These are phyloP conservation scores for Striga hermonthica DNA, from an alignment of 305 asterid species.

Conservation along the genomic window DNA sequence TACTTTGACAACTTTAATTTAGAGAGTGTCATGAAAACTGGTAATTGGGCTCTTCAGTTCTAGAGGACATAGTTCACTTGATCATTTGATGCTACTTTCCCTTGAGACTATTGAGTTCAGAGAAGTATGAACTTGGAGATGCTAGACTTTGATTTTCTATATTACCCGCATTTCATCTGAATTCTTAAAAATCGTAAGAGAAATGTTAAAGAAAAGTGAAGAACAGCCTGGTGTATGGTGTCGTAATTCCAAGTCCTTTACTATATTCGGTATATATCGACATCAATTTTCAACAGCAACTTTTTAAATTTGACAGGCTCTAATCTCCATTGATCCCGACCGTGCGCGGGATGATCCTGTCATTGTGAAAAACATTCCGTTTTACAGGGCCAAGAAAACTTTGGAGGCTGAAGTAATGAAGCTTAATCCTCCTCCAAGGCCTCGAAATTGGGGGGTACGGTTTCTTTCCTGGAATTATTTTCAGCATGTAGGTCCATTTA, in stretches of 20 bases:
- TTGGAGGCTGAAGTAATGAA: slow-evolving; percentile 90
- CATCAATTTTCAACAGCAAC: slow-evolving; percentile 20
- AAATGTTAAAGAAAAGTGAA: neutral
- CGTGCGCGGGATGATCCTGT: slow-evolving; percentile 93
- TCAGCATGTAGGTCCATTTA: slow-evolving; percentile 14
- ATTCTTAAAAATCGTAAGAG: neutral
- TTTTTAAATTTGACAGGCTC: slow-evolving; percentile 52
- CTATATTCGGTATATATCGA: slow-evolving; percentile 8
- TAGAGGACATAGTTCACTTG: slow-evolving; percentile 8
- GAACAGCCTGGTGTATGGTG: neutral
- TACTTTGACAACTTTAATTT: slow-evolving; percentile 2
- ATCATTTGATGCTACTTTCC: slow-evolving; percentile 4
- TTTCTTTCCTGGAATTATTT: slow-evolving; percentile 22
- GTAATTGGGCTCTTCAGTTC: neutral
- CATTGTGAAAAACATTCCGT: slow-evolving; percentile 72
- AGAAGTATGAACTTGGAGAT: neutral
- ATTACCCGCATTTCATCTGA: slow-evolving; percentile 16
- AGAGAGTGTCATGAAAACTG: neutral
- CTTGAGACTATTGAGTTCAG: slow-evolving; percentile 8
- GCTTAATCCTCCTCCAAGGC: slow-evolving; percentile 86
- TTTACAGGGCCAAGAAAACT: slow-evolving; percentile 71
- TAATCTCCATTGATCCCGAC: slow-evolving; percentile 78
- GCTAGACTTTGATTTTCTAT: slow-evolving; percentile 11
- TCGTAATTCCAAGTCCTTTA: slow-evolving; percentile 11
- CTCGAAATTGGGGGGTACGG: slow-evolving; percentile 87